Percentiles rank a stretch among this genome's conserved stretches.
Conservation (phyloP, 2,329 filamentous ascomycete genomes). For the Talaromyces funiculosus region DNA sequence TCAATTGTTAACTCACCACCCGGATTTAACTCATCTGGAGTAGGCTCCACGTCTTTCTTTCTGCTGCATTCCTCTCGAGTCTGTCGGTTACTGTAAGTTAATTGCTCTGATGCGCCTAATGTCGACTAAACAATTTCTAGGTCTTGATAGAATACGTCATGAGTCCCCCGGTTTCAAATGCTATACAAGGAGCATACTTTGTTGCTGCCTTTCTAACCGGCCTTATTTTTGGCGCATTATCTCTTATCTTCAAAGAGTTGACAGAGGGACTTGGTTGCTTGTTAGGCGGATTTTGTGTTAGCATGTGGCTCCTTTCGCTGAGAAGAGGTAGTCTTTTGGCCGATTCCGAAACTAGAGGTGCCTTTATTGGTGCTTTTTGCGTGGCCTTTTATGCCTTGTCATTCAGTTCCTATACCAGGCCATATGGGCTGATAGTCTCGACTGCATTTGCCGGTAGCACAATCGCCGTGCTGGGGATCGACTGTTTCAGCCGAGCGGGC, state of each 20-base stretch:
- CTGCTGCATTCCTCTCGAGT: conserved; percentile 65
- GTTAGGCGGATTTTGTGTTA: conserved; percentile 77
- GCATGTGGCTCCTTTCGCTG: conserved; percentile 85
- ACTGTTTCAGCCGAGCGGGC: conserved; percentile 84
- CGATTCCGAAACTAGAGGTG: conserved; percentile 56
- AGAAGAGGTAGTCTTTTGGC: conserved; percentile 69
- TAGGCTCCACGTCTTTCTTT: conserved; percentile 69
- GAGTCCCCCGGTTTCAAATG: conserved; percentile 67
- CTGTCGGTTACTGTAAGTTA: conserved; percentile 60
- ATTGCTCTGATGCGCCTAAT: neutral
- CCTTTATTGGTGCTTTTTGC: conserved; percentile 71
- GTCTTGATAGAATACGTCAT: conserved; percentile 85
- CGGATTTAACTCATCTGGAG: conserved; percentile 3
- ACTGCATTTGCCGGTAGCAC: conserved; percentile 81
- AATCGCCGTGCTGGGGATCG: conserved; percentile 72
- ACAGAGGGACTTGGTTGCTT: conserved; percentile 80
- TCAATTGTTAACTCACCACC: neutral
- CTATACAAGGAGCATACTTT: conserved; percentile 79
- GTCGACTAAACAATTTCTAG: conserved; percentile 17
- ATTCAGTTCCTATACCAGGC: conserved; percentile 70
- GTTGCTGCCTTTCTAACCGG: conserved; percentile 71
- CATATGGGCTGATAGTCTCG: conserved; percentile 68
- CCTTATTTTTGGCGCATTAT: conserved; percentile 63
- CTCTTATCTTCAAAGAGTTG: conserved; percentile 75
- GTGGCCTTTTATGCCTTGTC: conserved; percentile 65